These are phyloP conservation scores for Aurifilum marmelostoma DNA, from an alignment of 2,329 filamentous ascomycete genomes.

Conservation along the genomic window DNA sequence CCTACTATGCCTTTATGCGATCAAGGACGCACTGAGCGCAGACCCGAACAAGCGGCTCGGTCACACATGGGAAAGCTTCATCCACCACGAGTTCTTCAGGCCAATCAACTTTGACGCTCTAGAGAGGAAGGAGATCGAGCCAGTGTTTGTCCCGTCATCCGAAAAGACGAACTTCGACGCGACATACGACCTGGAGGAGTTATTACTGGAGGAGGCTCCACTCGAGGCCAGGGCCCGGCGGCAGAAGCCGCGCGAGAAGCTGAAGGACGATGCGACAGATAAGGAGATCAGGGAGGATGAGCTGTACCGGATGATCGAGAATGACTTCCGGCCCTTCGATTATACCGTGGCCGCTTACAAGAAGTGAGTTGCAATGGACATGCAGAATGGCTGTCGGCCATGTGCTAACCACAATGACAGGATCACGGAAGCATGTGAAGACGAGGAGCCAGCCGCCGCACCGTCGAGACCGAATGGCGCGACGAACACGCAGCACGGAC, in stretches of 20 bases:
- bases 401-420: constrained; percentile 30
- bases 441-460: constrained; percentile 18
- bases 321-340: constrained; percentile 91
- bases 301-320: constrained; percentile 91
- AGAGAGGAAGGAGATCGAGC: constrained; percentile 84
- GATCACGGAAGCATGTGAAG: constrained; percentile 32
- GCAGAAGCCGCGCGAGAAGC: constrained; percentile 88
- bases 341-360: constrained; percentile 84
- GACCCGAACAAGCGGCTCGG: constrained; percentile 83
- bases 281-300: constrained; percentile 96
- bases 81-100: constrained; percentile 86
- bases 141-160: constrained; percentile 88
- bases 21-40: constrained; percentile 79
- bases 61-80: constrained; percentile 84
- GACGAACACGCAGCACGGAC: constrained; percentile 37
- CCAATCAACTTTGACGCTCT: constrained; percentile 81
- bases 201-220: constrained; percentile 91
- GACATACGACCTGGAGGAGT: constrained; percentile 93
- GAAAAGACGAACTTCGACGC: constrained; percentile 99
- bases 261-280: constrained; percentile 92
- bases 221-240: constrained; percentile 88
- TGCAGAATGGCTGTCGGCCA: not conserved
- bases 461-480: constrained; percentile 20
- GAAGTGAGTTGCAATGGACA: constrained; percentile 54
- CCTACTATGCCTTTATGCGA: constrained; percentile 84